Percentiles rank a stretch among this genome's conserved stretches.
Evolutionary conservation across 164 flowering plant species (phyloP).

Genomic region (Saururus chinensis): DNA sequence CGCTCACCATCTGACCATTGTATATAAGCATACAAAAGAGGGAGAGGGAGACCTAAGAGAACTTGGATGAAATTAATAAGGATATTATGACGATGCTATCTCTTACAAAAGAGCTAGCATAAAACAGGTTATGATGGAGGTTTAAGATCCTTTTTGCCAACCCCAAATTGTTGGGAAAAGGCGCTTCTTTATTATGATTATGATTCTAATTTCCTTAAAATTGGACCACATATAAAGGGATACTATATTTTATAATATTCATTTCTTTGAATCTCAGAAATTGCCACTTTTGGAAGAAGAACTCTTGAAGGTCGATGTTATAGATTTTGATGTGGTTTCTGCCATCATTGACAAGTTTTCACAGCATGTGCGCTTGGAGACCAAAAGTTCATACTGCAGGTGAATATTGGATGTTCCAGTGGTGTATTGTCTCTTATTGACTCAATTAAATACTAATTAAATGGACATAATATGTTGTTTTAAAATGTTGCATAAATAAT

Average conservation of each 20-base stretch:
- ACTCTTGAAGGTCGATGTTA: conserved; percentile 32
- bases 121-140: too few species aligned
- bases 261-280: conserved; percentile 26
- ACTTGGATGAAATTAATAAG: too few species aligned
- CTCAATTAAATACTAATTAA: not conserved
- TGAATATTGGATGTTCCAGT: conserved; percentile 11
- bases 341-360: conserved; percentile 47
- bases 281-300: conserved; percentile 56
- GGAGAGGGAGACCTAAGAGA: too few species aligned
- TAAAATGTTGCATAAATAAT: too few species aligned
- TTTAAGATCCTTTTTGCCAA: too few species aligned
- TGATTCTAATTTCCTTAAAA: too few species aligned
- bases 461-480: not conserved
- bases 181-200: too few species aligned
- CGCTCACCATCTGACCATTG: not conserved
- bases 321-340: conserved; percentile 42
- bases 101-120: too few species aligned
- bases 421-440: not conserved
- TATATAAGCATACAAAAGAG: too few species aligned
- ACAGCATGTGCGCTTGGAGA: conserved; percentile 44
- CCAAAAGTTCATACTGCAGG: conserved; percentile 51
- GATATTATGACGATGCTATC: too few species aligned
- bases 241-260: not conserved
- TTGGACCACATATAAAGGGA: not conserved
- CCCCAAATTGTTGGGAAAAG: too few species aligned